phyloP scores from a whole-genome alignment of 768 basidiomycete genomes.

The Leccinum obscurum region DNA sequence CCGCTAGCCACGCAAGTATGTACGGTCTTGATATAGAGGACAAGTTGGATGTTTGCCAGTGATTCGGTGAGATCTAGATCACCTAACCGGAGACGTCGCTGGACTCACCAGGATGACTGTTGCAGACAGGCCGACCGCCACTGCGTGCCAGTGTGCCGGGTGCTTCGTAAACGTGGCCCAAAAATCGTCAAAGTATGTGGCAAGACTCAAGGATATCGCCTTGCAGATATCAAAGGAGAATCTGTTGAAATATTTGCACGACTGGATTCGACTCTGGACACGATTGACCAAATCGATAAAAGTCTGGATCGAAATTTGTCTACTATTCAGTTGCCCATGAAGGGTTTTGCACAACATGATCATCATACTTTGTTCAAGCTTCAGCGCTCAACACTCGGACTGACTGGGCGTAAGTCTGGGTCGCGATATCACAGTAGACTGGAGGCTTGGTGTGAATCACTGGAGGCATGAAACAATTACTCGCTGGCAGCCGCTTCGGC shows the following conservation, averaged over 20 bases:
- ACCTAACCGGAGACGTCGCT: not conserved
- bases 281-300: not conserved
- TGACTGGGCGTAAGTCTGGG: too few species aligned
- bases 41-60: not conserved
- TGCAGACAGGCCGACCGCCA: constrained; percentile 3
- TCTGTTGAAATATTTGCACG: not conserved
- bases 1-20: not conserved
- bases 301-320: not conserved
- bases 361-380: not conserved
- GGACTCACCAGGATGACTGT: constrained; percentile 1
- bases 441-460: not conserved
- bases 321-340: not conserved
- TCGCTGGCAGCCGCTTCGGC: not conserved
- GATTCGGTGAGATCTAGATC: not conserved
- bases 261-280: not conserved
- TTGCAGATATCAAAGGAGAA: too few species aligned
- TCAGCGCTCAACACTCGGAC: too few species aligned
- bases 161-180: constrained; percentile 2
- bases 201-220: not conserved
- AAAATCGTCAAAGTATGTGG: not conserved
- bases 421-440: too few species aligned
- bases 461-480: too few species aligned
- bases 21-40: not conserved
- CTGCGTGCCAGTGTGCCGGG: not conserved
- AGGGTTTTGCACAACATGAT: not conserved